Conservation (phyloP, 2,329 filamentous ascomycete genomes). For the Helminthosporium solani region DNA sequence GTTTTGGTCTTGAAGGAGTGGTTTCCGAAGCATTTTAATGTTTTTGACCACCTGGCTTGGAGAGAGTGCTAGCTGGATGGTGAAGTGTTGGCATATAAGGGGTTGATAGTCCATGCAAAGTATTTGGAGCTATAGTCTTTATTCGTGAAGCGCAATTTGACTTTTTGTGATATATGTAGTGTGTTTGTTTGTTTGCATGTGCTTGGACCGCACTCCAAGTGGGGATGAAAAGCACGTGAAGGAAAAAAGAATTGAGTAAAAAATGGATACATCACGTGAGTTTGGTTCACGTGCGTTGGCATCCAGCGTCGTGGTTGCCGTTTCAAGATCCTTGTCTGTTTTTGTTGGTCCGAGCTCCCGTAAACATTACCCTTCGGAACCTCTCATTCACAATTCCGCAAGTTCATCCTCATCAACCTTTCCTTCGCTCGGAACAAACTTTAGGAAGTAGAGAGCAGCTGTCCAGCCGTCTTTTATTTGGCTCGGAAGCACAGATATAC, state of each 20-base stretch:
- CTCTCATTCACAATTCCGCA: constrained; percentile 23
- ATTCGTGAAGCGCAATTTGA: too few species aligned
- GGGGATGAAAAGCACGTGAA: too few species aligned
- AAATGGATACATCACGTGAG: not conserved
- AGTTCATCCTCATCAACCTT: constrained; percentile 15
- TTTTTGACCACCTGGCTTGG: constrained; percentile 6
- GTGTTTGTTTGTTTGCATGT: too few species aligned
- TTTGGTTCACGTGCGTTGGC: constrained; percentile 15
- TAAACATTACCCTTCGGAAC: constrained; percentile 25
- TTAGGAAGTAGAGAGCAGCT: not conserved
- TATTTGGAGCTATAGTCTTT: not conserved
- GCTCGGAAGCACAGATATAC: too few species aligned
- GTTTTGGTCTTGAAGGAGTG: constrained; percentile 4
- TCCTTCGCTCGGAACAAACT: constrained; percentile 15
- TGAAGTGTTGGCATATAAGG: not conserved
- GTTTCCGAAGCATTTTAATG: constrained; percentile 2
- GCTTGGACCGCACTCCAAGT: too few species aligned
- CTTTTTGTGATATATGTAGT: too few species aligned
- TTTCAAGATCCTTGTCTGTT: constrained; percentile 30
- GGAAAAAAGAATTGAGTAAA: too few species aligned
- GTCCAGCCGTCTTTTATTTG: constrained; percentile 6
- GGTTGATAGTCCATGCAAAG: not conserved
- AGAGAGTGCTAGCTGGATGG: not conserved
- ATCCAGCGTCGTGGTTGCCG: constrained; percentile 24
- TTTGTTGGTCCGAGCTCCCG: constrained; percentile 20